Base-by-base conservation (phyloP, 2,329 filamentous ascomycete species). In the Aspergillus aculeatinus region DNA sequence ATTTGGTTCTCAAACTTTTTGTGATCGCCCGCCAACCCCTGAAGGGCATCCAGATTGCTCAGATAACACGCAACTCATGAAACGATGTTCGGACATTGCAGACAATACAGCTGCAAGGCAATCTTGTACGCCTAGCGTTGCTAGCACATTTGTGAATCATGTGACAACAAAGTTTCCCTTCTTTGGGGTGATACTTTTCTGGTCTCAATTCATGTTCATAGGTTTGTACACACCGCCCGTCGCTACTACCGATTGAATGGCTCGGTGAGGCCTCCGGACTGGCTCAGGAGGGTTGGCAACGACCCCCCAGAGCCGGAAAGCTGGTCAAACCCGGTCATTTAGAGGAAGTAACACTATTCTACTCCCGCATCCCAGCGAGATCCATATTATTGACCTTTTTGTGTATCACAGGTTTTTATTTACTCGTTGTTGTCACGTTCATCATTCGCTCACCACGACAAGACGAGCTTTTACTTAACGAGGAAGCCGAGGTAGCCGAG, bases 1-100 rank as follows among this genome's bases (percentile, higher is more conserved):
- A 57, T 99, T 92, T 72, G 95, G 95, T 53, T 92, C 93, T 0
- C 95, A 99, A 76, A 96, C 90, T 0, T 97, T 93, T 79, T 99
- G 95, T 77, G 88, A 92, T 68, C 87, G 89, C 64, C 82, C 87
- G 35, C 83, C 87, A 2, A 80, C 80, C 42, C 80, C 85, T 59
- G 87, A 86, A 59, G 83, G 84, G 63, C 86, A 88, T 67, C 89
- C 91, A 6, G 87, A 96, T 75, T 99, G 95, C 79, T 83, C 83
- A 6, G 76, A 88, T 54, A 64, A 63, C 70, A 83, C 82, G 12
- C 86, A 89, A 58, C 83, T 92, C 61, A 86, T 99, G 67, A 87
- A 87, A 63, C 85, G 90, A 3, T 99, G 95, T 79, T 91, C 90
- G 11, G 93, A 97, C 74, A 80, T 87, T 9, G 85, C 88, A 5